phyloP scores from a whole-genome alignment of 75 land plant genomes.

The Ceratopteris richardii region DNA sequence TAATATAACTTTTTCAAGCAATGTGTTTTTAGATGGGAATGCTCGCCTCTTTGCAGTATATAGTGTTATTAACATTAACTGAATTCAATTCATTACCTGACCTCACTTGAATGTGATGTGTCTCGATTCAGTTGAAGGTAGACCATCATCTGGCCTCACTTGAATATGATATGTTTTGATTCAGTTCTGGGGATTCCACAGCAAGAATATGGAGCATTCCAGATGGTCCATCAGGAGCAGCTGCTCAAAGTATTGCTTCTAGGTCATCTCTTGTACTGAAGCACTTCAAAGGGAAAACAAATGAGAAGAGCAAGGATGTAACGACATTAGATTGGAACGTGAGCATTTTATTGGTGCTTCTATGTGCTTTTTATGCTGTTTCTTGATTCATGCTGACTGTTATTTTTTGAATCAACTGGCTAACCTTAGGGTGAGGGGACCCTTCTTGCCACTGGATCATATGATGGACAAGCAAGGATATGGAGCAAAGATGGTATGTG shows the following conservation, averaged over 20 bases:
- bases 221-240: conserved; percentile 52
- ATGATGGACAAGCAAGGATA: conserved; percentile 98
- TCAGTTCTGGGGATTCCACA: conserved; percentile 95
- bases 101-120: no score
- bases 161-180: no score
- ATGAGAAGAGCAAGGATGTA: conserved; percentile 94
- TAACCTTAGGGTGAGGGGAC: conserved; percentile 72
- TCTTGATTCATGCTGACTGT: no score
- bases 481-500: conserved; percentile 85
- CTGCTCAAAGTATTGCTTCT: conserved; percentile 27
- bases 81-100: no score
- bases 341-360: conserved; percentile 15
- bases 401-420: background rate
- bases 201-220: conserved; percentile 88
- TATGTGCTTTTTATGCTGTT: no score
- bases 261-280: conserved; percentile 68
- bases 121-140: no score
- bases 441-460: conserved; percentile 92
- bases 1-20: no score
- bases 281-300: conserved; percentile 80
- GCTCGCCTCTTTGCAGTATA: no score
- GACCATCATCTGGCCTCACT: no score
- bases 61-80: no score
- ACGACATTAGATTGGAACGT: conserved; percentile 99
- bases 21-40: no score